Conservation (phyloP, 1,139 yeast species). For the Kluyveromyces sp. region DNA sequence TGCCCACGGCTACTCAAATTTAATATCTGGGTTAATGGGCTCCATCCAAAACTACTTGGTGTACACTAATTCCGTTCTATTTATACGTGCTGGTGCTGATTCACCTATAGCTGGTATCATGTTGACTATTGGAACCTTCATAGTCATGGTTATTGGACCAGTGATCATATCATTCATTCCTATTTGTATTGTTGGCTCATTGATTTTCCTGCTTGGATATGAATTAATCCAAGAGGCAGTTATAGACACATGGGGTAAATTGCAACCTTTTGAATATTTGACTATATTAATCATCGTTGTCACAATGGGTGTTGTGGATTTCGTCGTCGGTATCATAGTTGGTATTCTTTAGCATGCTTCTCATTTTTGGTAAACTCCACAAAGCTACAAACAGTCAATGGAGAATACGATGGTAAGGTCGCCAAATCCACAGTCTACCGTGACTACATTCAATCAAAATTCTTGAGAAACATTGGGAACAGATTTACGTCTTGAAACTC, state of each 20-base stretch:
- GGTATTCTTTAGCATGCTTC: conserved; percentile 88
- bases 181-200: conserved; percentile 88
- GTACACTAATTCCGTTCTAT: conserved; percentile 85
- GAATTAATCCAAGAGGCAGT: conserved; percentile 83
- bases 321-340: conserved; percentile 83
- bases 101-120: conserved; percentile 80
- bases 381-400: conserved; percentile 70
- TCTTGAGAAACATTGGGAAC: conserved; percentile 83
- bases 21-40: conserved; percentile 74
- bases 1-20: conserved; percentile 93
- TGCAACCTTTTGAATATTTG: conserved; percentile 67
- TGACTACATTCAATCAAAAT: conserved; percentile 84
- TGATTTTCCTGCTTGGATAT: conserved; percentile 82
- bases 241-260: conserved; percentile 73
- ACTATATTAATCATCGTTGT: conserved; percentile 80
- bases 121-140: conserved; percentile 73
- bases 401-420: conserved; percentile 77
- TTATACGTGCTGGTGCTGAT: conserved; percentile 91
- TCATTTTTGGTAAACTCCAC: conserved; percentile 91
- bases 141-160: conserved; percentile 83
- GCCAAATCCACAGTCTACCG: conserved; percentile 91
- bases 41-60: conserved; percentile 91
- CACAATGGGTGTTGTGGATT: conserved; percentile 94
- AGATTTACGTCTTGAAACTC: conserved; percentile 77
- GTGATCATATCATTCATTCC: conserved; percentile 90